phyloP scores from a whole-genome alignment of 352 stramenopile genomes.

The Pythium dissimile region DNA sequence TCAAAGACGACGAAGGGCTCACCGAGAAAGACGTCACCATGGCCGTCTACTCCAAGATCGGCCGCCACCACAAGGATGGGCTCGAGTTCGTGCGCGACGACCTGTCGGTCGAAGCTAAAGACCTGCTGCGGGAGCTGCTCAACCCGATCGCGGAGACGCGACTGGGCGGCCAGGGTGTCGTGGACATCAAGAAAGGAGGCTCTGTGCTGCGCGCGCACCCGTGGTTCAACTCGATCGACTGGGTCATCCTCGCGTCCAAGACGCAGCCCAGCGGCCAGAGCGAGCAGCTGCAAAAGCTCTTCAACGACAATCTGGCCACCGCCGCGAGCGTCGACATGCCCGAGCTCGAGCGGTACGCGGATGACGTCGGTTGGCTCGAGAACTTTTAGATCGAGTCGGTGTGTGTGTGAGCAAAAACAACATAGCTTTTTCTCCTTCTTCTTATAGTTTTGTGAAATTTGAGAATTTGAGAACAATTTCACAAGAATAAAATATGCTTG shows the following conservation, averaged over 20 bases:
- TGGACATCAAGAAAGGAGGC: slow-evolving; percentile 75
- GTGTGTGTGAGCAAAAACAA: background rate
- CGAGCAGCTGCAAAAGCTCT: slow-evolving; percentile 48
- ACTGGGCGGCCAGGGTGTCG: slow-evolving; percentile 63
- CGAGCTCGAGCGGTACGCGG: slow-evolving; percentile 53
- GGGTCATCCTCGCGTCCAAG: slow-evolving; percentile 73
- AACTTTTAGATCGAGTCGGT: slow-evolving; percentile 49
- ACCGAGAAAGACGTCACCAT: slow-evolving; percentile 83
- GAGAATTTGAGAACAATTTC: no score
- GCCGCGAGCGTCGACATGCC: slow-evolving; percentile 38
- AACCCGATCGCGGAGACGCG: slow-evolving; percentile 69
- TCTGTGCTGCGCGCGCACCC: slow-evolving; percentile 76
- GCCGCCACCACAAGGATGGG: slow-evolving; percentile 54
- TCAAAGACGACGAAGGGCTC: slow-evolving; percentile 53
- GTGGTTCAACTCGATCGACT: slow-evolving; percentile 80
- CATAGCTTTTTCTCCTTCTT: no score
- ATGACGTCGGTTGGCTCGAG: slow-evolving; percentile 73
- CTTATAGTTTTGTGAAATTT: slow-evolving; percentile 1
- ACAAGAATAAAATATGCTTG: no score
- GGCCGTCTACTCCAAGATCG: slow-evolving; percentile 85
- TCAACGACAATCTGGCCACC: slow-evolving; percentile 49
- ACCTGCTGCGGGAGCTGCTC: slow-evolving; percentile 65
- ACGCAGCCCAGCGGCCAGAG: slow-evolving; percentile 44
- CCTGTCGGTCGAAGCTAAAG: slow-evolving; percentile 46
- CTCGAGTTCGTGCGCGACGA: slow-evolving; percentile 53